Conservation (phyloP, 352 stramenopile species). For the Pythium coloratum region DNA sequence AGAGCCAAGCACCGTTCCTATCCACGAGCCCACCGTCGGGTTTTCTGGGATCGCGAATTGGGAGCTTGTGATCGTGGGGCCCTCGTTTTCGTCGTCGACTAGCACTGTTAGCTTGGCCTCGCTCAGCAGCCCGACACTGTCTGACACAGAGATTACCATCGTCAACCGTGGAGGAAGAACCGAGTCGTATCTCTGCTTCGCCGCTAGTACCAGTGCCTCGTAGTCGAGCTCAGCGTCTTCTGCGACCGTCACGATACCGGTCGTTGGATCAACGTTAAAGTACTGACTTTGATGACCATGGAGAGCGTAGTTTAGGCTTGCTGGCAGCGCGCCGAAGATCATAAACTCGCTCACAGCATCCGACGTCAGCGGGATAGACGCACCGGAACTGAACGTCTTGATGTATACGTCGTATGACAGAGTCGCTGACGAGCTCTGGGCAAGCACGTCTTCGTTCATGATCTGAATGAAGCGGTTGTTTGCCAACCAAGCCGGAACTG, state of each 20-base stretch:
- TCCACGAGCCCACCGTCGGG: constrained; percentile 35
- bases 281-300: constrained; percentile 15
- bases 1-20: constrained; percentile 33
- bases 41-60: constrained; percentile 53
- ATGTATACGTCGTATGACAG: constrained; percentile 26
- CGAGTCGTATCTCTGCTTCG: constrained; percentile 24
- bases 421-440: constrained; percentile 19
- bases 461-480: constrained; percentile 11
- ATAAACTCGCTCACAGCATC: constrained; percentile 12
- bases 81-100: constrained; percentile 58
- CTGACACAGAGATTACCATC: constrained; percentile 32
- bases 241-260: constrained; percentile 30
- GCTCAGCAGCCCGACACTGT: constrained; percentile 37
- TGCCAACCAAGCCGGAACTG: constrained; percentile 21
- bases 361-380: constrained; percentile 7
- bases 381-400: constrained; percentile 8
- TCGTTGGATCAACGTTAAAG: constrained; percentile 16
- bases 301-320: constrained; percentile 15
- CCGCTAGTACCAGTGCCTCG: constrained; percentile 27
- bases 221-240: constrained; percentile 33
- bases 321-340: constrained; percentile 24
- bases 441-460: background rate
- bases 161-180: constrained; percentile 9
- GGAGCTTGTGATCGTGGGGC: constrained; percentile 31
- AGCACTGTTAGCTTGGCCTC: constrained; percentile 39